Evolutionary conservation across 441 rosid genomes (phyloP).

Genomic region (Jatropha podagrica): DNA sequence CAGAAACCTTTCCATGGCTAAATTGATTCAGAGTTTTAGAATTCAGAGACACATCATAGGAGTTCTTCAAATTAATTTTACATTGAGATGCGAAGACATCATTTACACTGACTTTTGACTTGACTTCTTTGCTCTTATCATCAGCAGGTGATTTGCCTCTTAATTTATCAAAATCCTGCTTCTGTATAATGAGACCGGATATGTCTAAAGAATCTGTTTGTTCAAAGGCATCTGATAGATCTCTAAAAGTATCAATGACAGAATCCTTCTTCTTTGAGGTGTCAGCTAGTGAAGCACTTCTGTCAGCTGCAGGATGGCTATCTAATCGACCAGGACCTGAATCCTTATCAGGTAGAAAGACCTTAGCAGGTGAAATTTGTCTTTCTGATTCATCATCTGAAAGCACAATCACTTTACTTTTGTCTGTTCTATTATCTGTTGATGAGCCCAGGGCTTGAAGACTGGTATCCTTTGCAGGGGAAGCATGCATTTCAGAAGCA

Average conservation of each 20-base stretch:
- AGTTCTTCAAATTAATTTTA: conserved; percentile 35
- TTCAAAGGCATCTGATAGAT: conserved; percentile 33
- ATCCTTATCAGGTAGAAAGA: conserved; percentile 29
- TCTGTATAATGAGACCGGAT: conserved; percentile 36
- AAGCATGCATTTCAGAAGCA: conserved; percentile 32
- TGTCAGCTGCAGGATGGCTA: conserved; percentile 29
- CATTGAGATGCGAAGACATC: conserved; percentile 35
- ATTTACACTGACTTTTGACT: conserved; percentile 32
- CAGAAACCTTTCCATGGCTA: conserved; percentile 35
- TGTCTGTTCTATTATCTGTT: conserved; percentile 30
- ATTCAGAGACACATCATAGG: conserved; percentile 31
- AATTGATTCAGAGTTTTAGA: conserved; percentile 36
- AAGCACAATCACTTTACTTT: conserved; percentile 42
- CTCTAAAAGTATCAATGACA: conserved; percentile 36
- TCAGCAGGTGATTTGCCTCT: conserved; percentile 31
- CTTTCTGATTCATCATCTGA: conserved; percentile 67
- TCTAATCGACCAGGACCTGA: conserved; percentile 32
- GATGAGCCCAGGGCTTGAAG: conserved; percentile 36
- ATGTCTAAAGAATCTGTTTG: conserved; percentile 35
- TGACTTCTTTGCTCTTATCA: conserved; percentile 44
- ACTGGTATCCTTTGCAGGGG: conserved; percentile 39
- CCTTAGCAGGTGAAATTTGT: conserved; percentile 37
- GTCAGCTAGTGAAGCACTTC: conserved; percentile 34
- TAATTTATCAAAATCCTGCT: conserved; percentile 38
- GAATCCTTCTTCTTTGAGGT: conserved; percentile 36